Base-by-base conservation (phyloP, 805 yeast species). In the Wickerhamomyces chaumierensis region DNA sequence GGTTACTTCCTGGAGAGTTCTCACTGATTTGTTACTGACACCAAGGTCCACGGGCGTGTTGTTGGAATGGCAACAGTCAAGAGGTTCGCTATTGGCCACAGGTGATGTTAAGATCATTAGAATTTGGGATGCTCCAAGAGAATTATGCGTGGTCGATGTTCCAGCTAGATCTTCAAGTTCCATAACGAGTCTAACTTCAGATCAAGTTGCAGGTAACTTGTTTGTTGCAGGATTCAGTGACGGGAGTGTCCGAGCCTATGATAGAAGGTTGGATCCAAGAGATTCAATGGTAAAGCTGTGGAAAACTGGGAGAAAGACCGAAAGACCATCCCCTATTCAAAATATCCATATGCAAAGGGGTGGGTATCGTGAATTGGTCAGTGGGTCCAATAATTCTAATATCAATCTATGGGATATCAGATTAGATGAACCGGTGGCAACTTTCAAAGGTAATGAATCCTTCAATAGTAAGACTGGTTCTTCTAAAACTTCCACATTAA, bases 41-140 rank as follows among this genome's bases (percentile, higher is more conserved):
- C 83, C 90, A 19, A 71, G 84, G 50, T 79, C 87, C 20, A 75
- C 85, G 14, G 96, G 96, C 3, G 63, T 90, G 38, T 71, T 86
- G 16, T 76, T 88, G 11, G 97, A 92, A 48, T 92, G 98, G 98
- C 97, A 90, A 57, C 98, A 92, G 54, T 81, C 92, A 34, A 66
- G 96, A 43, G 98, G 98, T 0, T 75, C 95, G 1, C 63, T 92
- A 31, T 63, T 90, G 39, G 95, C 84, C 1, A 87, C 95, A 32
- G 98, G 98, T 35, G 97, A 92, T 63, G 95, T 85, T 8, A 84
- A 88, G 50, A 78, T 87, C 18, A 85, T 92, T 39, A 67, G 95
- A 41, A 68, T 88, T 2, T 92, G 98, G 98, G 97, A 92, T 61
- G 97, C 97, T 0, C 92, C 95, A 12, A 67, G 96, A 28, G 98